Base-by-base conservation (phyloP, 108 stramenopile species). In the Epithemia pelagica region DNA sequence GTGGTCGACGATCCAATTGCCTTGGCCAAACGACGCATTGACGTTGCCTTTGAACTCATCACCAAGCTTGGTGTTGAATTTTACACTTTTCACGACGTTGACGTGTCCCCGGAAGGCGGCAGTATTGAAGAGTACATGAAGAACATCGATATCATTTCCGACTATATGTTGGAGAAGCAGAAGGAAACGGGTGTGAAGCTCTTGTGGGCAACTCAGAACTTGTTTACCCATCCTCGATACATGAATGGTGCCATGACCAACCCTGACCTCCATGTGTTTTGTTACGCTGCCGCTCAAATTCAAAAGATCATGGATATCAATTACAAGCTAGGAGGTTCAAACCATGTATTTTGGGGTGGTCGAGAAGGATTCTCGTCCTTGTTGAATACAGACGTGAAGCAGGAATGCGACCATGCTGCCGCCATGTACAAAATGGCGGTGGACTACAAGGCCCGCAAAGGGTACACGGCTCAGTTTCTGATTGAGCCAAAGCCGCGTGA, bases 271-370 rank as follows among this genome's bases (percentile, higher is more conserved):
- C 74, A 77, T 53, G 73, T 77, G 18, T 74, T 77, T 32, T 78
- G 79, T 58, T 80, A 80, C 56, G 86, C 82, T 10, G 79, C 76
- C 18, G 74, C 86, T 2, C 78, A 81, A 55, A 82, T 83, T 68
- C 81, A 83, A 62, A 83, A 81, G 31, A 75, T 81, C 22, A 76
- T 87, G 63, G 82, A 83, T 32, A 71, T 83, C 26, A 83, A 75
- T 20, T 67, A 77, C 63, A 79, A 76, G 46, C 73, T 87, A n/a
- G 80, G 80, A 15, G 86, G 86, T 7, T 54, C 67, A 62, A 79
- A 81, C 60, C 72, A 80, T 55, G 86, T 87, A 3, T 87, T 83
- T 69, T 87, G 86, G 86, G 86, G 86, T 52, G 86, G 86, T 1
- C 72, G 86, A 52, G 85, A 83, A 69, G 82, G 79, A 52, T 82